Evolutionary conservation across 352 stramenopile species (phyloP), one percentile per base, ranked within the genome.

Genomic region (Globisporangium mamillatum): DNA sequence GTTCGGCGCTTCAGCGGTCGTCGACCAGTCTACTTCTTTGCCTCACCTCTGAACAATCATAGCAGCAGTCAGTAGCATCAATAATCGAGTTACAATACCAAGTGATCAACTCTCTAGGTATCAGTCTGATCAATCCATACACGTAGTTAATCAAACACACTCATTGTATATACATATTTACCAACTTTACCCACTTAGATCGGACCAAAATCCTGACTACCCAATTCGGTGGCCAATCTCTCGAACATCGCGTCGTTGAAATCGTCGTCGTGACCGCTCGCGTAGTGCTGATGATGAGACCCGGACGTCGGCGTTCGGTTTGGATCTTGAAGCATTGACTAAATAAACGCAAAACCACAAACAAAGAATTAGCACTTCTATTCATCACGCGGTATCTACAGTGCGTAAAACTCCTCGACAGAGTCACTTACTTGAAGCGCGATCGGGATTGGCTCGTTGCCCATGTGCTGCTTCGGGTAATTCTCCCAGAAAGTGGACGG

Each of bases 181-280:
- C 32, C 50, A 46, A 60, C 29, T 60, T 46, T 60, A 18, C n/a
- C 29, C 60, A 27, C 53, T 67, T 41, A 82, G 65, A 82, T 69
- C 27, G 77, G 65, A 34, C 67, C 74, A 71, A 84, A 84, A 68
- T 75, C 71, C 48, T 84, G 73, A 55, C 59, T 72, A 14, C 70
- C 77, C 24, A 84, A 57, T 54, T 84, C 77, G 4, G 73, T 77
- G 38, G 77, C 73, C n/a, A 84, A 50, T 32, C 71, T 75, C 53
- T 81, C 75, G 32, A 84, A 80, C 68, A 84, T 82, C 14, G 73
- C 73, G 20, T 82, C 77, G 41, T 80, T 72, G 60, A 81, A 75
- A 60, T 84, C 77, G 44, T 82, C 75, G 52, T 80, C 75, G 8
- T 68, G 64, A 27, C 69, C 67, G 14, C 44, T 53, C 27, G 70